Conservation (phyloP, 2,329 filamentous ascomycete species). For the Talaromyces pinophilus region DNA sequence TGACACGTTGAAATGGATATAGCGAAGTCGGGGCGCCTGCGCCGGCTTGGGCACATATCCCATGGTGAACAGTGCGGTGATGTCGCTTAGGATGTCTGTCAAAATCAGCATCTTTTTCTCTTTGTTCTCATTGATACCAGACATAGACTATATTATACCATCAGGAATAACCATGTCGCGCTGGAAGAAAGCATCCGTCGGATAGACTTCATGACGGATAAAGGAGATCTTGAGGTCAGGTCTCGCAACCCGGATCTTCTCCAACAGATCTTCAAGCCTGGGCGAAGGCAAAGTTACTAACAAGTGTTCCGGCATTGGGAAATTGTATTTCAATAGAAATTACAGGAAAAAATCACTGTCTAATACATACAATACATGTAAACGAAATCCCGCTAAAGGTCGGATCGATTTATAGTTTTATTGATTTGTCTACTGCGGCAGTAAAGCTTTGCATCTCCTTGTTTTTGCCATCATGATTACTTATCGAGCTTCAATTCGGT, state of each 20-base stretch:
- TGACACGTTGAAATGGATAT: slow-evolving; percentile 11
- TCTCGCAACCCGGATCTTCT: neutral
- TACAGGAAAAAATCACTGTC: neutral
- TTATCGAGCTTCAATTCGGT: neutral
- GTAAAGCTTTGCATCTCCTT: neutral
- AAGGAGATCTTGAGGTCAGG: neutral
- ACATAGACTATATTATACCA: neutral
- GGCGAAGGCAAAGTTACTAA: neutral
- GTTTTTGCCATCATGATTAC: neutral
- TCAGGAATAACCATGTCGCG: neutral
- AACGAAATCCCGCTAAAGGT: neutral
- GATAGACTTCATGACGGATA: neutral
- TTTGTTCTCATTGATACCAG: neutral
- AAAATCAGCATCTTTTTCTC: neutral
- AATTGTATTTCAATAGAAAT: neutral
- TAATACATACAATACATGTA: neutral
- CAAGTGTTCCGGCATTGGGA: neutral
- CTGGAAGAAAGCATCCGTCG: neutral
- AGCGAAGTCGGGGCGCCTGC: slow-evolving; percentile 16
- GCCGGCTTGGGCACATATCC: slow-evolving; percentile 8
- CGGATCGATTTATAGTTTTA: neutral
- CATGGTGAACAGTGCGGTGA: neutral
- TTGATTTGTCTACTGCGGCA: neutral
- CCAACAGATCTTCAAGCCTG: neutral
- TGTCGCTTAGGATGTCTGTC: neutral